Evolutionary conservation across 208 protist species (phyloP).

Genomic region (Crithidia expoeki): DNA sequence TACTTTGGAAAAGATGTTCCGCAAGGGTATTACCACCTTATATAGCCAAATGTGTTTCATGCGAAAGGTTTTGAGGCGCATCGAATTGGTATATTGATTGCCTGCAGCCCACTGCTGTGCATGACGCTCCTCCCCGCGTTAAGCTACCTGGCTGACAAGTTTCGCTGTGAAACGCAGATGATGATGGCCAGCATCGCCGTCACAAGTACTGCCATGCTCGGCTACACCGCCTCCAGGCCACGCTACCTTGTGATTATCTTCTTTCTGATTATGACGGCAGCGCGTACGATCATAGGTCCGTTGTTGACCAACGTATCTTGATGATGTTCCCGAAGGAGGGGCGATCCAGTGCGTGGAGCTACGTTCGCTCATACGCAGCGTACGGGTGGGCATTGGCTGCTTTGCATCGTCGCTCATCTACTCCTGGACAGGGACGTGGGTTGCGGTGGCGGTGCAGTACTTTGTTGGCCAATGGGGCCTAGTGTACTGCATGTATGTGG

Average conservation of each 20-base stretch:
- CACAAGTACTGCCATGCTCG: slow-evolving; percentile 19
- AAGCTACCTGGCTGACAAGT: slow-evolving; percentile 53
- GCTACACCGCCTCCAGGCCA: slow-evolving; percentile 8
- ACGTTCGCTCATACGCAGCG: slow-evolving; percentile 50
- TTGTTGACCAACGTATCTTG: slow-evolving; percentile 58
- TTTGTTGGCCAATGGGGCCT: slow-evolving; percentile 38
- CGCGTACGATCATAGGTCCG: slow-evolving; percentile 36
- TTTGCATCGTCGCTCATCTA: slow-evolving; percentile 30
- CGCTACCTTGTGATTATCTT: slow-evolving; percentile 4
- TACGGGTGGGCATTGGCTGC: slow-evolving; percentile 58
- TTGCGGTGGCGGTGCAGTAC: slow-evolving; percentile 42
- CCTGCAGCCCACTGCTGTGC: slow-evolving; percentile 33
- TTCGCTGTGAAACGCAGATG: slow-evolving; percentile 42
- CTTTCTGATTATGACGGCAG: slow-evolving; percentile 39
- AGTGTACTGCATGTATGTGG: slow-evolving; percentile 41
- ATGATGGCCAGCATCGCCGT: slow-evolving; percentile 23
- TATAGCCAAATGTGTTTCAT: slow-evolving; percentile 44
- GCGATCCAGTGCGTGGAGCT: slow-evolving; percentile 43
- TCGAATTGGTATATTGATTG: slow-evolving; percentile 45
- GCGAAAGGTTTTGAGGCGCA: slow-evolving; percentile 39
- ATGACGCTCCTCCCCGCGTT: slow-evolving; percentile 51
- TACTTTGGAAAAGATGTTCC: slow-evolving; percentile 59
- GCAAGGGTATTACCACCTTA: slow-evolving; percentile 38
- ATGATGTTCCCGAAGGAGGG: slow-evolving; percentile 43
- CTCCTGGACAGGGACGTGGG: slow-evolving; percentile 26